Percentiles rank a stretch among this genome's conserved stretches.
phyloP scores from a whole-genome alignment of 1,284 basidiomycete genomes.

The Ustilago bromivora region DNA sequence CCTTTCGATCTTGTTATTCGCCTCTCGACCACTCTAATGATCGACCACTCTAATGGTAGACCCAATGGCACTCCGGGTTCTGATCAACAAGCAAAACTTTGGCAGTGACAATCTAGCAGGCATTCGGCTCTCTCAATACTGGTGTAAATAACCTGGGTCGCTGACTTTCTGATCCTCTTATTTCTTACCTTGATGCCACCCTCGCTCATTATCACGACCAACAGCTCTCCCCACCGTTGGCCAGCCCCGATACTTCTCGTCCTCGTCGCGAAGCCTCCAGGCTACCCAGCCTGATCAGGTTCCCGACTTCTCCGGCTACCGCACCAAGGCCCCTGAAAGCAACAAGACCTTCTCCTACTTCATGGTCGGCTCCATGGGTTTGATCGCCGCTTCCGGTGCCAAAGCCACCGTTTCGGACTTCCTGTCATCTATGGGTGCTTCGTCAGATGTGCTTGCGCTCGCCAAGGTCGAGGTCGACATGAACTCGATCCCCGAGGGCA shows the following conservation, averaged over 20 bases:
- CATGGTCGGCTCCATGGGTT: constrained; percentile 95
- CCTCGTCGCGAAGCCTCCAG: constrained; percentile 59
- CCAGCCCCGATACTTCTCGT: constrained; percentile 61
- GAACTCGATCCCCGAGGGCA: constrained; percentile 91
- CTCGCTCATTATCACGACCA: background rate
- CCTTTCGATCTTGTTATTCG: background rate
- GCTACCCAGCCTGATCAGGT: constrained; percentile 73
- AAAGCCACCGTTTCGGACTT: constrained; percentile 95
- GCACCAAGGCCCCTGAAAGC: constrained; percentile 76
- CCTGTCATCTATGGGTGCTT: constrained; percentile 94
- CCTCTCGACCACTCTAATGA: background rate
- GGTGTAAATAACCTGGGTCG: too few species aligned
- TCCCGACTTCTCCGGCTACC: constrained; percentile 89
- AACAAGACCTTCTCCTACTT: constrained; percentile 94
- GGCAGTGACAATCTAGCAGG: too few species aligned
- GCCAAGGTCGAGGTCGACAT: constrained; percentile 98
- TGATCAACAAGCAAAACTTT: too few species aligned
- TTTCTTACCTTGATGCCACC: background rate
- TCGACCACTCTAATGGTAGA: background rate
- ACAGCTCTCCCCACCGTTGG: constrained; percentile 51
- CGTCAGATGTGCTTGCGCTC: constrained; percentile 95
- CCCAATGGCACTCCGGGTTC: too few species aligned
- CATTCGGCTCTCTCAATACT: too few species aligned
- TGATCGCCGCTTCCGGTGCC: constrained; percentile 91
- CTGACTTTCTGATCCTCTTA: background rate